A percentile compares a stretch with the other conserved stretches of the same genome.
These are phyloP conservation scores for Plantago major DNA, from an alignment of 257 asterid species.

Conservation along the genomic window DNA sequence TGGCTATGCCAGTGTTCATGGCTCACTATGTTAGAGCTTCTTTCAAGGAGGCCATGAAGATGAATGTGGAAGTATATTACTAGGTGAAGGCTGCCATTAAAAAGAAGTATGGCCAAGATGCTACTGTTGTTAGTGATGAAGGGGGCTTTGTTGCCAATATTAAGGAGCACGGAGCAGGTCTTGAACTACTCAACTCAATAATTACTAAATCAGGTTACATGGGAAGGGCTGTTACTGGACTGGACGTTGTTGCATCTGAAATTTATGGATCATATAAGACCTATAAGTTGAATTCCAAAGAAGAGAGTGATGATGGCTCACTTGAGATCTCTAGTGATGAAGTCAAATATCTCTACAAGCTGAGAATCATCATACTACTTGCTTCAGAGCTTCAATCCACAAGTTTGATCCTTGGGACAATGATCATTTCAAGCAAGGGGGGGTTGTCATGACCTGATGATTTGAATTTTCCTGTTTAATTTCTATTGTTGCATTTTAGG, in stretches of 20 bases:
- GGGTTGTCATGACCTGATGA: too few species aligned
- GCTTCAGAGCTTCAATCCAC: too few species aligned
- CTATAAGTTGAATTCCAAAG: slow-evolving; percentile 92
- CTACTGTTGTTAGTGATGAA: slow-evolving; percentile 95
- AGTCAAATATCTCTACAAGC: slow-evolving; percentile 89
- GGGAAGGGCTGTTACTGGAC: slow-evolving; percentile 91
- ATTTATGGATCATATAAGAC: slow-evolving; percentile 71
- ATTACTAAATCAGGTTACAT: slow-evolving; percentile 92
- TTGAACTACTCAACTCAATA: slow-evolving; percentile 91
- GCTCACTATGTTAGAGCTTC: slow-evolving; percentile 93
- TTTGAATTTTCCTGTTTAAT: too few species aligned
- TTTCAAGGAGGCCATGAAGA: slow-evolving; percentile 97
- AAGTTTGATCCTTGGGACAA: too few species aligned
- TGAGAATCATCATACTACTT: too few species aligned
- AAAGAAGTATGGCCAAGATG: slow-evolving; percentile 96
- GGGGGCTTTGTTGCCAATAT: slow-evolving; percentile 98
- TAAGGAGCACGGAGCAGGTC: slow-evolving; percentile 99
- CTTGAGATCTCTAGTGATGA: slow-evolving; percentile 82
- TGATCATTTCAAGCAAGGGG: too few species aligned
- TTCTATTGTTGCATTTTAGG: too few species aligned
- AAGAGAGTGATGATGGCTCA: slow-evolving; percentile 83
- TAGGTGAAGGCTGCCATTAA: slow-evolving; percentile 89
- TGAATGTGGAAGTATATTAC: slow-evolving; percentile 98
- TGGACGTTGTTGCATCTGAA: slow-evolving; percentile 99
- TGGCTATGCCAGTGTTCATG: slow-evolving; percentile 99